Percentiles rank a stretch among this genome's conserved stretches.
These are phyloP conservation scores for Syzygium jambos DNA, from an alignment of 345 rosid species.

Conservation along the genomic window DNA sequence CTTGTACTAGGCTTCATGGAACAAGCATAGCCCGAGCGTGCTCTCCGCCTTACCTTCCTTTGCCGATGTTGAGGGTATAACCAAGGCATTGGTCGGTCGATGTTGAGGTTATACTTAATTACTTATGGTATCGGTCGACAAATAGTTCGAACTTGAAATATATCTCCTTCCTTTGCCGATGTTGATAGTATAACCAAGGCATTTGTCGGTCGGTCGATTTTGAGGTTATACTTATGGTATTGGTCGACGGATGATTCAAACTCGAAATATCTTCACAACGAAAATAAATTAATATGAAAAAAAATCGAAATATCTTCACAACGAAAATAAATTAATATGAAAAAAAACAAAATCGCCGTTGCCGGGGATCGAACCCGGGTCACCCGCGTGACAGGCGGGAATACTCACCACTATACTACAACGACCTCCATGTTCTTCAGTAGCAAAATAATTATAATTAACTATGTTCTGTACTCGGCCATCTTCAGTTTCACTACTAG, in stretches of 20 bases:
- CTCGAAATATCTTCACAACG: accelerated
- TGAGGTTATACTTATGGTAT: not conserved
- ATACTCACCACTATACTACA: constrained; percentile 96
- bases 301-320: not conserved
- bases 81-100: not conserved
- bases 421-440: constrained; percentile 5
- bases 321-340: accelerated
- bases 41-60: not conserved
- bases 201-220: too few relatives aligned
- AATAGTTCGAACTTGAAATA: not conserved
- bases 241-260: not conserved
- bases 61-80: accelerated
- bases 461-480: accelerated
- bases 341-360: constrained; percentile 24
- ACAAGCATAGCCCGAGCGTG: not conserved
- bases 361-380: constrained; percentile 98
- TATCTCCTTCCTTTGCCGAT: not conserved
- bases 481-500: not conserved
- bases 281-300: not conserved
- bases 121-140: not conserved
- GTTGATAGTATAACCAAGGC: too few relatives aligned
- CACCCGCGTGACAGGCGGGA: constrained; percentile 93
- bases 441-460: accelerated
- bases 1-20: not conserved
- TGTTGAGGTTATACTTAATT: not conserved